A percentile compares a stretch with the other conserved stretches of the same genome.
Conservation (phyloP, 768 basidiomycete species). For the Lactarius pseudohatsudake region DNA sequence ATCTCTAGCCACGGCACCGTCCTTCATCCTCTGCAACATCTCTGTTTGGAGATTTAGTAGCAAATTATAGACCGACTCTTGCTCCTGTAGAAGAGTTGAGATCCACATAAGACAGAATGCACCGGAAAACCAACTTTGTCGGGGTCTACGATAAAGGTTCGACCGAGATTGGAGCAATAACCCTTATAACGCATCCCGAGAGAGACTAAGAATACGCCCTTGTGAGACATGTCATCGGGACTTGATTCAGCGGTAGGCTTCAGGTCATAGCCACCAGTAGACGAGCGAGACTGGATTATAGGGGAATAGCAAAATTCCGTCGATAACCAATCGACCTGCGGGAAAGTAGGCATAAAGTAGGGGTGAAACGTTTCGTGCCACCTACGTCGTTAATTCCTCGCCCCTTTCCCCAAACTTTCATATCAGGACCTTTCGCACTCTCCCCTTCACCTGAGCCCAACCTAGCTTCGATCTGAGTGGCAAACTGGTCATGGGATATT, state of each 20-base stretch:
- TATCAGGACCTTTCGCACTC: conserved; percentile 80
- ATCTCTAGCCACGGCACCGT: conserved; percentile 74
- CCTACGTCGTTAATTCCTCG: conserved; percentile 73
- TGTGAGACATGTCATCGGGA: conserved; percentile 75
- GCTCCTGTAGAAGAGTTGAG: conserved; percentile 54
- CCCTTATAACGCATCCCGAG: conserved; percentile 91
- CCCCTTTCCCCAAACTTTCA: conserved; percentile 86
- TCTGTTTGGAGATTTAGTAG: conserved; percentile 77
- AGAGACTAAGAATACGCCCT: conserved; percentile 84
- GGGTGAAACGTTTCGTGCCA: conserved; percentile 24
- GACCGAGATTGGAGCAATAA: conserved; percentile 89
- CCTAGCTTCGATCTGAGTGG: conserved; percentile 82
- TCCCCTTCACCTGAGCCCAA: conserved; percentile 83
- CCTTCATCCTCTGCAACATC: conserved; percentile 71
- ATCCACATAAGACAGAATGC: conserved; percentile 5
- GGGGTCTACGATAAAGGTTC: conserved; percentile 95
- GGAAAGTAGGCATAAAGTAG: conserved; percentile 17
- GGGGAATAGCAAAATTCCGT: conserved; percentile 95
- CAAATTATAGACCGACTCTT: conserved; percentile 85
- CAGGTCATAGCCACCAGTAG: conserved; percentile 82
- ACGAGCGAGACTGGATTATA: conserved; percentile 91
- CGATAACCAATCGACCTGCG: conserved; percentile 82
- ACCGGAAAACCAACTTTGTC: conserved; percentile 55
- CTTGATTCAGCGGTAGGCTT: conserved; percentile 85
- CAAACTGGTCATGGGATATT: conserved; percentile 84